A percentile compares a stretch with the other conserved stretches of the same genome.
Conservation (phyloP, 2,329 filamentous ascomycete species). For the Aspergillus glaucus region DNA sequence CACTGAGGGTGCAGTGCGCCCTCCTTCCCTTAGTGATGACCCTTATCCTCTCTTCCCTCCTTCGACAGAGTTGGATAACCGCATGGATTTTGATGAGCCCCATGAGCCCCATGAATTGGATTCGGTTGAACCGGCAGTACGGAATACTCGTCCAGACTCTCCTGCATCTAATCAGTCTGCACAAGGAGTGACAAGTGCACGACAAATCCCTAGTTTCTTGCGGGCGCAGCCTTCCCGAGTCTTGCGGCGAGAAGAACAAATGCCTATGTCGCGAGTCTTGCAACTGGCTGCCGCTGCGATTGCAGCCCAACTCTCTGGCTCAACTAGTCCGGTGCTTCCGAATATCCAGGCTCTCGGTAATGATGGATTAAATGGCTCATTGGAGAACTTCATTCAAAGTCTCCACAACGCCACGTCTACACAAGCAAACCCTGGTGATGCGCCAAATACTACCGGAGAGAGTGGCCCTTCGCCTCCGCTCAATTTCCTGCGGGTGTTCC, state of each 20-base stretch:
- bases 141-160: constrained; percentile 23
- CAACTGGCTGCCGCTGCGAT: constrained; percentile 60
- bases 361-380: constrained; percentile 54
- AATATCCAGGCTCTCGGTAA: constrained; percentile 50
- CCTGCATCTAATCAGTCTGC: constrained; percentile 20
- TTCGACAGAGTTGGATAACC: constrained; percentile 34
- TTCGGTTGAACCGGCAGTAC: constrained; percentile 34
- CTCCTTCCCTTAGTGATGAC: constrained; percentile 27
- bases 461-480: constrained; percentile 49
- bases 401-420: constrained; percentile 57
- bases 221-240: constrained; percentile 50
- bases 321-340: constrained; percentile 49
- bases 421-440: constrained; percentile 42
- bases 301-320: constrained; percentile 59
- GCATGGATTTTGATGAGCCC: constrained; percentile 34
- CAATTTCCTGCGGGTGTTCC: constrained; percentile 64
- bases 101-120: constrained; percentile 29
- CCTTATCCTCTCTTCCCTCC: constrained; percentile 29
- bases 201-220: constrained; percentile 37
- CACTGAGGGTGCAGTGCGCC: constrained; percentile 19
- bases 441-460: constrained; percentile 25
- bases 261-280: constrained; percentile 55
- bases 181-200: constrained; percentile 26
- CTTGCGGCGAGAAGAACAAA: constrained; percentile 54
- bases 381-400: constrained; percentile 58